A percentile compares a stretch with the other conserved stretches of the same genome.
Conservation (phyloP, 495 filamentous ascomycete genomes). For the Hyaloscypha variabilis region DNA sequence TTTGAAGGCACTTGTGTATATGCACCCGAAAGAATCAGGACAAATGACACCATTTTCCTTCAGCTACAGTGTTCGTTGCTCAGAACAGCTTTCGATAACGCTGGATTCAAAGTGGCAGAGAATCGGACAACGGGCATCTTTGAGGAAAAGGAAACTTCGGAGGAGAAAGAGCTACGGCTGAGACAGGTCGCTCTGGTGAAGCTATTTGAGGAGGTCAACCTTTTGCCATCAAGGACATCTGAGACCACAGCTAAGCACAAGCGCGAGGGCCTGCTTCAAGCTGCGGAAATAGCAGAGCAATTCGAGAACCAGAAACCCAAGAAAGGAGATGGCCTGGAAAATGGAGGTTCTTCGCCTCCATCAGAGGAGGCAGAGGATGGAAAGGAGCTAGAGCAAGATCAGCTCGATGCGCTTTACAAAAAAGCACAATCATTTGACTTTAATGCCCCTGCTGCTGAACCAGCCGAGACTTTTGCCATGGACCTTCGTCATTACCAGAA, state of each 20-base stretch:
- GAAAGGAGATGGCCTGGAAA: slow-evolving; percentile 46
- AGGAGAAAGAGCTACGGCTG: slow-evolving; percentile 83
- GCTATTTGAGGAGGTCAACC: slow-evolving; percentile 85
- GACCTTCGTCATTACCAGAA: slow-evolving; percentile 90
- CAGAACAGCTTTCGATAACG: slow-evolving; percentile 68
- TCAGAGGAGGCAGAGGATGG: slow-evolving; percentile 79
- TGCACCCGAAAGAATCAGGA: slow-evolving; percentile 78
- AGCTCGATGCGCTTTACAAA: slow-evolving; percentile 90
- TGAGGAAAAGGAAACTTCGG: slow-evolving; percentile 81
- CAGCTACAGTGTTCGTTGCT: slow-evolving; percentile 82
- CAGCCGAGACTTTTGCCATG: slow-evolving; percentile 79
- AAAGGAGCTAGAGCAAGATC: slow-evolving; percentile 90
- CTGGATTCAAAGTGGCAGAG: slow-evolving; percentile 59
- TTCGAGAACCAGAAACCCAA: slow-evolving; percentile 61
- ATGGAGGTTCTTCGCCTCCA: slow-evolving; percentile 47
- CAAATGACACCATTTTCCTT: slow-evolving; percentile 90
- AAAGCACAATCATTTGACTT: slow-evolving; percentile 98
- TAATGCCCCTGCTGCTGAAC: slow-evolving; percentile 81
- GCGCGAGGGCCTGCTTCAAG: slow-evolving; percentile 78
- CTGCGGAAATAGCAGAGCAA: slow-evolving; percentile 82
- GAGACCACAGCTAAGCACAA: slow-evolving; percentile 79
- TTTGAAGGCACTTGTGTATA: slow-evolving; percentile 92
- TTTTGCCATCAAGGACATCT: slow-evolving; percentile 73
- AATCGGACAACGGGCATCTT: slow-evolving; percentile 74
- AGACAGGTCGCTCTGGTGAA: slow-evolving; percentile 87